Evolutionary conservation across 495 filamentous ascomycete species (phyloP), one percentile per base, ranked within the genome.

Genomic region (Penicillium lividum): DNA sequence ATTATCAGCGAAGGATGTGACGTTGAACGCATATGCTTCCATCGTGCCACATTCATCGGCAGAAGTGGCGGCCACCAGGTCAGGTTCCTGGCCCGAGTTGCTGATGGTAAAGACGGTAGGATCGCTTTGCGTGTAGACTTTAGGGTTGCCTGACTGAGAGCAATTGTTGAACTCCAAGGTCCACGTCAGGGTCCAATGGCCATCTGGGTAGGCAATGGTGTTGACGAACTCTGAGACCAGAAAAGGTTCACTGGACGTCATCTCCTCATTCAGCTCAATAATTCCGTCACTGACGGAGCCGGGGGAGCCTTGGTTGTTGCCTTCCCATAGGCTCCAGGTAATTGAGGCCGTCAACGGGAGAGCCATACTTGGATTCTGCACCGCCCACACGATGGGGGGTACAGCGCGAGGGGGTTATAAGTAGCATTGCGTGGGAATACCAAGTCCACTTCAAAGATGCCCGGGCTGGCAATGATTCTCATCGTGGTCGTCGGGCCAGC

Each of bases 371-470:
- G 49, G 49, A 34, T 36, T 34, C 18, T 51, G 49, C 49, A 51
- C 1, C 49, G 49, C 49, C 29, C 29, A 51, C 16, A 51, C 29
- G 30, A 51, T 51, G 49, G 49, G 49, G 7, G 22, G n/a, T n/a
- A 2, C 15, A 51, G 33, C 49, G 49, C 29, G 30, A 38, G 49
- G 22, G 49, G 49, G 5, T 30, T 18, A 29, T 51, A 51, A 51
- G 49, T 51, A 7, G 30, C 49, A 51, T 51, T 53, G 51, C 51
- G 51, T 36, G 51, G 51, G 51, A 43, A 53, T n/a, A 53, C 7
- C 34, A 53, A 43, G 33, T 53, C 34, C 51, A 53, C 51, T 43
- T 53, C 33, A 29, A 43, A 40, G 15, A 53, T 43, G 11, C 51
- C 51, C 22, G 36, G 51, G 36, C 7, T 53, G 31, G 50, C 30